Conservation (phyloP, 2,329 filamentous ascomycete species). For the Colletotrichum sp. region DNA sequence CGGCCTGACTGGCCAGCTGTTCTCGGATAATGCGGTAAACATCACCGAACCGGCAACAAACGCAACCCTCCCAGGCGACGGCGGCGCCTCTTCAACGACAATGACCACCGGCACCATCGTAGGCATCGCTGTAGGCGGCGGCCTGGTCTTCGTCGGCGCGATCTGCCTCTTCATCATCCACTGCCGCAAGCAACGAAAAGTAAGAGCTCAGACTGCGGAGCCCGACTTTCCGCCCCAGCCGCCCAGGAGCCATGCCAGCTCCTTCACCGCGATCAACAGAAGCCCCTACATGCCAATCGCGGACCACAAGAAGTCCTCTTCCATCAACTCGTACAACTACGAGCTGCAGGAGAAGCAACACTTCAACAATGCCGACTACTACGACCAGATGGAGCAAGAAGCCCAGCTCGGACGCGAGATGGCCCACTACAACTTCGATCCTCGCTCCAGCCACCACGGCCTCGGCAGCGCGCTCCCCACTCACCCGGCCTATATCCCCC, state of each 20-base stretch:
- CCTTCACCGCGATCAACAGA: too few relatives aligned
- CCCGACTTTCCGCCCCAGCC: too few relatives aligned
- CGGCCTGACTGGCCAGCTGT: constrained; percentile 47
- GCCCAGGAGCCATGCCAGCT: constrained; percentile 21
- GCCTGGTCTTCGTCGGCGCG: constrained; percentile 45
- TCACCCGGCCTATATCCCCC: constrained; percentile 54
- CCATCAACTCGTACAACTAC: constrained; percentile 24
- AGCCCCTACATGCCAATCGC: constrained; percentile 21
- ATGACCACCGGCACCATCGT: constrained; percentile 56
- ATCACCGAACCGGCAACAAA: constrained; percentile 37
- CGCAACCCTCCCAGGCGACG: constrained; percentile 25
- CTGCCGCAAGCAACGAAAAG: constrained; percentile 48
- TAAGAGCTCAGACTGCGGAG: too few relatives aligned
- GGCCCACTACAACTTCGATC: constrained; percentile 32
- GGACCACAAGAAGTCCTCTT: constrained; percentile 31
- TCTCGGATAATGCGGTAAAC: constrained; percentile 39
- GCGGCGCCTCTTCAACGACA: constrained; percentile 29
- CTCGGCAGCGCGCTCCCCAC: constrained; percentile 43
- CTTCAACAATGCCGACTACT: constrained; percentile 44
- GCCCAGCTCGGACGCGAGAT: too few relatives aligned
- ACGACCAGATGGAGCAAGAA: constrained; percentile 44
- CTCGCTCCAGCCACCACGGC: constrained; percentile 23
- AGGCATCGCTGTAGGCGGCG: constrained; percentile 55
- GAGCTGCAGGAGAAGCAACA: constrained; percentile 27
- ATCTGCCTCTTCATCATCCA: constrained; percentile 51